These are phyloP conservation scores for Chloromonas sp. DNA, from an alignment of 163 green algal genomes.

Conservation along the genomic window DNA sequence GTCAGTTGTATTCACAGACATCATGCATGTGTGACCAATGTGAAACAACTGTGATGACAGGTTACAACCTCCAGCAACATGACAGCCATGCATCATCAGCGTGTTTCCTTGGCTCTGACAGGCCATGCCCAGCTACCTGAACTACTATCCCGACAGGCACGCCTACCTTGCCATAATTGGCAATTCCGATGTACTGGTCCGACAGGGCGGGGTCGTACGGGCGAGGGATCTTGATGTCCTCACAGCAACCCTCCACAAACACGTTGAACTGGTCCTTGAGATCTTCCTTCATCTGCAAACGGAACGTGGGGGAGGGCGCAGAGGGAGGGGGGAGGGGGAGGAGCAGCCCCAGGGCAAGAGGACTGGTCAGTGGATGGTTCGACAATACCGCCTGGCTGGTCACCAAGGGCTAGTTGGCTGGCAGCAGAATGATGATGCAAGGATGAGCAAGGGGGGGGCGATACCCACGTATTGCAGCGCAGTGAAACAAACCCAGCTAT, in stretches of 20 bases:
- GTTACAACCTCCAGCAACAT: background rate
- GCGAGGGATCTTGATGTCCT: constrained; percentile 58
- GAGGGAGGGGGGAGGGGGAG: background rate
- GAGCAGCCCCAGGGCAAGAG: background rate
- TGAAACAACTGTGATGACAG: background rate
- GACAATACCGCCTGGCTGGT: background rate
- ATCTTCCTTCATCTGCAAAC: constrained; percentile 62
- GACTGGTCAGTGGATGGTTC: background rate
- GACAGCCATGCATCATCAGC: background rate
- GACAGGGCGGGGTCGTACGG: constrained; percentile 30
- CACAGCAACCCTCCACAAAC: constrained; percentile 38
- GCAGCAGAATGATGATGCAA: background rate
- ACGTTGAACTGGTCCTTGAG: constrained; percentile 68
- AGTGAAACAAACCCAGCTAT: too few species aligned
- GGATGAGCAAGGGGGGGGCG: background rate
- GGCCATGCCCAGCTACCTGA: too few species aligned
- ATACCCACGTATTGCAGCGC: too few species aligned
- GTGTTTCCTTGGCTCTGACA: too few species aligned
- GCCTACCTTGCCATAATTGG: constrained; percentile 60
- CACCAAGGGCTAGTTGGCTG: background rate
- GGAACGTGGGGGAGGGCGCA: too few species aligned
- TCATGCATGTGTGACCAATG: too few species aligned
- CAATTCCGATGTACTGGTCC: constrained; percentile 40
- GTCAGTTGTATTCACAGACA: too few species aligned
- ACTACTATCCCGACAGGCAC: background rate